phyloP scores from a whole-genome alignment of 2,329 filamentous ascomycete genomes.

The Thelonectria rubi region DNA sequence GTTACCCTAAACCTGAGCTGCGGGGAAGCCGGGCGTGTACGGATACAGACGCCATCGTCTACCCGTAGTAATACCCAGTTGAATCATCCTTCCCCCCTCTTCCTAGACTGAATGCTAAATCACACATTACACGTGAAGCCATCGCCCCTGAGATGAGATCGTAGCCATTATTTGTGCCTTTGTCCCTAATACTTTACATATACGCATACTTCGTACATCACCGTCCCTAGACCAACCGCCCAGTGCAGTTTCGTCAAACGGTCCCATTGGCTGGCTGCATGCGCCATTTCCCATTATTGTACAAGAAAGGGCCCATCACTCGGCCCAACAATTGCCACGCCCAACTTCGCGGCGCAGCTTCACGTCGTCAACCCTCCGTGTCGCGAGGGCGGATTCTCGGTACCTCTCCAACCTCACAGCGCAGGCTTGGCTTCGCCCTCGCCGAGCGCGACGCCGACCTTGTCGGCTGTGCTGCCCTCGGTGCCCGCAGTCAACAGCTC shows the following conservation, averaged over 20 bases:
- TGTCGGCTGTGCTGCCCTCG: constrained; percentile 57
- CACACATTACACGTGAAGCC: constrained; percentile 42
- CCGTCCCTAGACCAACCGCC: constrained; percentile 28
- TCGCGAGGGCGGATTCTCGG: constrained; percentile 18
- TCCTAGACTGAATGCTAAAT: too few relatives aligned
- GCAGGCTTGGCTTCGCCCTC: constrained; percentile 58
- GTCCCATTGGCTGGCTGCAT: constrained; percentile 37
- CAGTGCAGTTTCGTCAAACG: constrained; percentile 37
- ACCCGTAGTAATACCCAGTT: too few relatives aligned
- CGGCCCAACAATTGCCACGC: constrained; percentile 36
- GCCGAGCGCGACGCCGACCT: constrained; percentile 60
- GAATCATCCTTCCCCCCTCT: too few relatives aligned
- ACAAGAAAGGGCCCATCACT: constrained; percentile 37
- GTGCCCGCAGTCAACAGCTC: constrained; percentile 68
- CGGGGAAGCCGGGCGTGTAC: not conserved
- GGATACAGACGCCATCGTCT: too few relatives aligned
- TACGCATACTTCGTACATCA: constrained; percentile 29
- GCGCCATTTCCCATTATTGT: constrained; percentile 44
- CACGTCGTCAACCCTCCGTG: constrained; percentile 20
- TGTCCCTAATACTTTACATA: constrained; percentile 41
- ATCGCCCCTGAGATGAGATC: constrained; percentile 45
- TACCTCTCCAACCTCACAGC: constrained; percentile 52
- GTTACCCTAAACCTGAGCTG: constrained; percentile 16
- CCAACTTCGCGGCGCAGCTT: constrained; percentile 30
- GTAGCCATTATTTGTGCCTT: constrained; percentile 39